Evolutionary conservation across 768 basidiomycete species (phyloP), one percentile per base, ranked within the genome.

Genomic region (Boletus sp.): DNA sequence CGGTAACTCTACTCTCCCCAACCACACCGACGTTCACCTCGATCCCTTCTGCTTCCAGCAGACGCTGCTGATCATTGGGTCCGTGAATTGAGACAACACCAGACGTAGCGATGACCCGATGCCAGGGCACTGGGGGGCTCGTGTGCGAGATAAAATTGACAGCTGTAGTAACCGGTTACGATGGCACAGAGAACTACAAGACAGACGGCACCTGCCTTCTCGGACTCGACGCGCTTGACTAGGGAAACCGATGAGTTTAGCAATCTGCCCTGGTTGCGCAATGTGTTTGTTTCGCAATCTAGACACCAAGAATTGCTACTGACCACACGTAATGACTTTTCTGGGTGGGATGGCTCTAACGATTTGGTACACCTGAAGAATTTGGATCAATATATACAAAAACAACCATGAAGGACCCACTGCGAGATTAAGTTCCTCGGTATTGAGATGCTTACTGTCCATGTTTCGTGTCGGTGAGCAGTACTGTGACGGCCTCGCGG

Each of bases 11-110:
- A 60, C 79, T 67, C 48, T 79, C 83, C 40, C 80, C 84, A 17
- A 72, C 75, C 56, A 74, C 72, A 5, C 81, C 77, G 5, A 66
- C 64, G 5, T 60, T 74, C 13, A 93, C 88, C 41, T 87, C 82
- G 15, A 94, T 81, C 5, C 87, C 90, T 65, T 94, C 93, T 0
- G 81, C 84, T 55, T 84, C 81, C 14, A 94, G 75, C 4, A 80
- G 82, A 30, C 84, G 81, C 25, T 81, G 74, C 66, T 94, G 92
- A 43, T 79, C 72, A 56, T 55, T 66, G 8, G 44, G 42, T 25
- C 57, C 55, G 10, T 59, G 51, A 5, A 90, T 88, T 0, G 89
- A 90, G 57, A 90, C 83, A 0, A 77, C 67, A 4, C 89, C 89
- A 0, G 83, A 79, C 1, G 87, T 76, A 2, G 80, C 75, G 14